phyloP scores from a whole-genome alignment of 495 filamentous ascomycete genomes.

The Beverwykella pulmonaria region DNA sequence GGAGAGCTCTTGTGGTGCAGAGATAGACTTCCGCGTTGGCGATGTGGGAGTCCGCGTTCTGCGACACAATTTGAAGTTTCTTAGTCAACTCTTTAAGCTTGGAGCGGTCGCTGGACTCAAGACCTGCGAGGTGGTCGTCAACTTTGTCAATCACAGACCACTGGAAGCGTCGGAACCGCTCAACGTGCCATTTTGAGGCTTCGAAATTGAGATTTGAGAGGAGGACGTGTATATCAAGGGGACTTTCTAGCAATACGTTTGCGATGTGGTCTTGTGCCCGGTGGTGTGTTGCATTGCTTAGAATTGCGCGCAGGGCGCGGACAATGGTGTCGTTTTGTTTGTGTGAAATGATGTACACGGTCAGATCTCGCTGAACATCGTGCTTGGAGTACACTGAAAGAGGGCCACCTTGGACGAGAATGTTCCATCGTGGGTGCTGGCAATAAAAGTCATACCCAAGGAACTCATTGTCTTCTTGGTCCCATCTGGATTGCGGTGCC shows the following conservation, averaged over 20 bases:
- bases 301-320: too few species aligned
- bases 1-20: constrained; percentile 7
- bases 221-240: constrained; percentile 1
- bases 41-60: constrained; percentile 25
- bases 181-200: constrained; percentile 8
- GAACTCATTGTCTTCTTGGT: too few species aligned
- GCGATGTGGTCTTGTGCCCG: background rate
- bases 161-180: background rate
- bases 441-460: too few species aligned
- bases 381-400: too few species aligned
- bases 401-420: too few species aligned
- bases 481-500: background rate
- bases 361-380: too few species aligned
- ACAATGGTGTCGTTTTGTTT: too few species aligned
- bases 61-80: constrained; percentile 35
- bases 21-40: constrained; percentile 22
- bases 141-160: constrained; percentile 19
- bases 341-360: too few species aligned
- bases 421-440: too few species aligned
- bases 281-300: background rate
- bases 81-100: constrained; percentile 22
- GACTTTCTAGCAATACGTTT: background rate
- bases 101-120: constrained; percentile 4
- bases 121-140: constrained; percentile 23
- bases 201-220: background rate